These are phyloP conservation scores for Edaphochlamys debaryana DNA, from an alignment of 139 green algal genomes.

Conservation along the genomic window DNA sequence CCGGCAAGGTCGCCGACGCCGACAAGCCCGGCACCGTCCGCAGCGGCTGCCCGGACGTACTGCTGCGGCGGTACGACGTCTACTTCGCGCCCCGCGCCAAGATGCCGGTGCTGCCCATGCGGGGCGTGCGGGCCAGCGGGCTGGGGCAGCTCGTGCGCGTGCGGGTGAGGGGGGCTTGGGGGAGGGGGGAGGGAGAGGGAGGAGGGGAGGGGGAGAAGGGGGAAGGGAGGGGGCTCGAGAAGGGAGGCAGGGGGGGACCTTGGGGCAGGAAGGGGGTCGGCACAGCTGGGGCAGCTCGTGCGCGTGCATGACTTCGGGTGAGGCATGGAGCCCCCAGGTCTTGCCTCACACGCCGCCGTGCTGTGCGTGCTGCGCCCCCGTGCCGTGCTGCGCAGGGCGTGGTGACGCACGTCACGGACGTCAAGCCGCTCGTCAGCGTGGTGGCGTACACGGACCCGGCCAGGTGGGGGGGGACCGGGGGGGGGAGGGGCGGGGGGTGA, in stretches of 20 bases:
- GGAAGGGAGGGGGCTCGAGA: no score
- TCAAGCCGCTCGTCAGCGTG: constrained; percentile 92
- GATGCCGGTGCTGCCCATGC: constrained; percentile 62
- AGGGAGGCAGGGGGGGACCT: no score
- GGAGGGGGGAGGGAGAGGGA: background rate
- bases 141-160: constrained; percentile 92
- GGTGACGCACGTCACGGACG: constrained; percentile 92
- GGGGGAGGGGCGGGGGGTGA: no score
- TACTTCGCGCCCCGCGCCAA: constrained; percentile 69
- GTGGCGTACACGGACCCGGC: constrained; percentile 95
- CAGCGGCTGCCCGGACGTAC: constrained; percentile 73
- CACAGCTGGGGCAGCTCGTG: no score
- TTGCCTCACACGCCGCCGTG: no score
- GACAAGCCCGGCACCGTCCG: constrained; percentile 5
- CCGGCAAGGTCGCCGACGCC: background rate
- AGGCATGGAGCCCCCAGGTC: no score
- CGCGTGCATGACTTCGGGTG: no score
- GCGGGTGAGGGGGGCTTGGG: constrained; percentile 51
- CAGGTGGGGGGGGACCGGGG: no score
- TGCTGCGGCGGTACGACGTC: constrained; percentile 92
- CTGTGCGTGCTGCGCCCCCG: no score
- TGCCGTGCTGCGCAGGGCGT: no score
- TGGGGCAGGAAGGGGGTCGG: no score
- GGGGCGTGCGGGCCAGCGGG: constrained; percentile 76
- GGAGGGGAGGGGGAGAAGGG: no score